Base-by-base conservation (phyloP, 306 rosid species). In the Begonia fuchsioides region DNA sequence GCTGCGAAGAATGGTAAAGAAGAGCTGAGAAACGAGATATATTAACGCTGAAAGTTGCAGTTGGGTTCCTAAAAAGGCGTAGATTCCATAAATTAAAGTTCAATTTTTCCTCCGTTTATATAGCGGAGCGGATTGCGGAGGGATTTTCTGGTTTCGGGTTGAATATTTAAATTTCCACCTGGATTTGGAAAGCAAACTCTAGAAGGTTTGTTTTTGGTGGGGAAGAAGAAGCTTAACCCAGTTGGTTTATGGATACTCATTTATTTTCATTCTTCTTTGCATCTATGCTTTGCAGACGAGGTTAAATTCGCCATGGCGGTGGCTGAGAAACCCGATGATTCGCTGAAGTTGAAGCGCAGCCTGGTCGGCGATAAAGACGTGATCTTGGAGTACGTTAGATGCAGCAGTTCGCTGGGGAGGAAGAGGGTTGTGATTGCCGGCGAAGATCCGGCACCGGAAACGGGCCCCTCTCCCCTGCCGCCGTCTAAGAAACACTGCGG, bases 11-110 rank as follows among this genome's bases (percentile, higher is more conserved):
- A 45, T 12, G 60, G 47, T 40, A 18, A 45, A 26, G n/a, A 14
- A 9, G 56, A 52, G 12, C n/a, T n/a, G 32, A 11, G 2, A 10
- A 17, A 47, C 43, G 2, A 52, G 39, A 51, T 38, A 1, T 52
- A 56, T 72, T n/a, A n/a, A 19, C 58, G 1, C 32, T 10, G 95
- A 87, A 77, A 13, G 2, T 82, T 82, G 87, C 54, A 60, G 76
- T 59, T 58, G 35, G 35, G 35, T 26, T 26, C 35, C 35, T 26
- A 26, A 26, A 26, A 26, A 2, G 35, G 35, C n/a, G n/a, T 26
- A 26, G 35, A 26, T 26, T n/a, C n/a, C n/a, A n/a, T n/a, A n/a
- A n/a, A n/a, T n/a, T n/a, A n/a, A n/a, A n/a, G n/a, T n/a, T n/a
- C n/a, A n/a, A n/a, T n/a, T 26, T 26, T 26, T 26, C 35, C 35